These are phyloP conservation scores for Citrullus amarus DNA, from an alignment of 306 rosid species.

Conservation along the genomic window DNA sequence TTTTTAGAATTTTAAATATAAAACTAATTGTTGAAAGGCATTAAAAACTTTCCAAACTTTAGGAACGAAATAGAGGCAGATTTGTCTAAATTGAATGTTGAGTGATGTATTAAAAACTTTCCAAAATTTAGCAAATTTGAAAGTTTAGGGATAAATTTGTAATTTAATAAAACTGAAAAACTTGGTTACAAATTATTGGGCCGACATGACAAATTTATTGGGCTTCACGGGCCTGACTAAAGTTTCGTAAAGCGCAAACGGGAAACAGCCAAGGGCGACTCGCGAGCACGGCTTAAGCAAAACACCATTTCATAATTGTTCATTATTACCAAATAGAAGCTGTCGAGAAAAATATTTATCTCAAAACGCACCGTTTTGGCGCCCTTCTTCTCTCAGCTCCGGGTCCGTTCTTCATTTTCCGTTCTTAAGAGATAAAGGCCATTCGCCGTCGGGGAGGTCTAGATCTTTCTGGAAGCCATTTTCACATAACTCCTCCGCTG, in stretches of 20 bases:
- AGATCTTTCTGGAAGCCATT: conserved; percentile 6
- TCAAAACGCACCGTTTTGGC: not conserved
- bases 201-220: not conserved
- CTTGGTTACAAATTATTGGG: not conserved
- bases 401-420: not conserved
- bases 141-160: too few species aligned
- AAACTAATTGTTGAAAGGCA: too few species aligned
- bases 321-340: not conserved
- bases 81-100: too few species aligned
- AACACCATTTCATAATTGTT: not conserved
- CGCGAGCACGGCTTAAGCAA: not conserved
- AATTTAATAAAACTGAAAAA: too few species aligned
- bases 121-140: too few species aligned
- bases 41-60: too few species aligned
- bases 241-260: not conserved
- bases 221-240: not conserved
- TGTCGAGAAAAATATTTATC: not conserved
- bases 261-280: not conserved
- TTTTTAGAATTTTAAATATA: too few species aligned
- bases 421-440: not conserved
- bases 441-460: not conserved
- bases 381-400: not conserved
- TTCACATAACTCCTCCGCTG: not conserved
- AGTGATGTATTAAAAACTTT: too few species aligned
- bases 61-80: too few species aligned